Percentiles rank a stretch among this genome's conserved stretches.
These are phyloP conservation scores for Populus hybrid DNA, from an alignment of 441 rosid species.

Conservation along the genomic window DNA sequence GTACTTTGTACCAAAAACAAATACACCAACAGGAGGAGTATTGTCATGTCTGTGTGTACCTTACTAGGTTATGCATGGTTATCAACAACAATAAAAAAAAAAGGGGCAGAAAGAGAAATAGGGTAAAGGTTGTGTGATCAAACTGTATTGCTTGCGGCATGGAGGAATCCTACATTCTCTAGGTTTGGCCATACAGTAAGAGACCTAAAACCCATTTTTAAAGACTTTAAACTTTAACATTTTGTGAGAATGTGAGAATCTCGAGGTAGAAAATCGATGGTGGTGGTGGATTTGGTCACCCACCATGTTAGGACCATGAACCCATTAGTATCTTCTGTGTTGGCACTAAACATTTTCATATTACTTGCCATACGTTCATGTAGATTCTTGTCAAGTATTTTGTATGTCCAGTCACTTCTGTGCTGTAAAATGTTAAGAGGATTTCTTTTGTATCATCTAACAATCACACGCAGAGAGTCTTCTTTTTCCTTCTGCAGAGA, in stretches of 20 bases:
- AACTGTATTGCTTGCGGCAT: slow-evolving; percentile 23
- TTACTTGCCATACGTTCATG: no score
- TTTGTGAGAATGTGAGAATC: slow-evolving; percentile 50
- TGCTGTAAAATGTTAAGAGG: slow-evolving; percentile 26
- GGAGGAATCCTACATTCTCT: slow-evolving; percentile 48
- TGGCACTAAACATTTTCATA: neutral
- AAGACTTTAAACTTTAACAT: neutral
- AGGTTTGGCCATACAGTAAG: slow-evolving; percentile 41
- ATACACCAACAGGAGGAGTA: neutral
- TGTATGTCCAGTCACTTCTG: slow-evolving; percentile 19
- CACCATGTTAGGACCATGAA: slow-evolving; percentile 22
- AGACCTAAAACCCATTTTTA: slow-evolving; percentile 18
- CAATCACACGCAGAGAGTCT: slow-evolving; percentile 9
- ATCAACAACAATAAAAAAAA: neutral
- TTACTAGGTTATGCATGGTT: neutral
- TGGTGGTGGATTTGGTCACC: slow-evolving; percentile 42
- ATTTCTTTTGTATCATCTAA: slow-evolving; percentile 25
- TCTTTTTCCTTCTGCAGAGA: slow-evolving; percentile 17
- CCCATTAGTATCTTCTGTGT: neutral
- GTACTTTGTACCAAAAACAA: neutral
- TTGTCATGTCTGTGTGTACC: slow-evolving; percentile 18
- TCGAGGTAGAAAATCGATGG: slow-evolving; percentile 35
- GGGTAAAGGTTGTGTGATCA: neutral
- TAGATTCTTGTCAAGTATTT: neutral
- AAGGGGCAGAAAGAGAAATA: neutral